These are phyloP conservation scores for Blastocystis sp. DNA, from an alignment of 352 stramenopile species.

Conservation along the genomic window DNA sequence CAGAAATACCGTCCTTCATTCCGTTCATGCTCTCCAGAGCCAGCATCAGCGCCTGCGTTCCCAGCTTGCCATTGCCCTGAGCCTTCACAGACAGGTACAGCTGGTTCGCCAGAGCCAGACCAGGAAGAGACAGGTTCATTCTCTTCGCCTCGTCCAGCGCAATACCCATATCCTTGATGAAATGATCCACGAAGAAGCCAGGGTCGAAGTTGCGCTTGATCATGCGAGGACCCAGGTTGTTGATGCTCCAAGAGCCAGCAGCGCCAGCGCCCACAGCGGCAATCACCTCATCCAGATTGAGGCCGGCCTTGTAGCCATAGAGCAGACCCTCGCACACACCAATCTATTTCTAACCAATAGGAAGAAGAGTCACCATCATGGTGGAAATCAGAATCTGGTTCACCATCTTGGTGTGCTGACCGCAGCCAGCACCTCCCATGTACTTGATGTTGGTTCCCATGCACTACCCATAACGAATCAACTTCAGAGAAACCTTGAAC, in stretches of 20 bases:
- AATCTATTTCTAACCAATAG: slow-evolving; percentile 72
- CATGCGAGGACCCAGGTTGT: slow-evolving; percentile 83
- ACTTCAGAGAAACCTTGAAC: slow-evolving; percentile 75
- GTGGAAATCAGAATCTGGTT: slow-evolving; percentile 78
- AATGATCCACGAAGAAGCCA: slow-evolving; percentile 86
- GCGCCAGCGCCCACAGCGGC: slow-evolving; percentile 80
- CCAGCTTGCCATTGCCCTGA: slow-evolving; percentile 78
- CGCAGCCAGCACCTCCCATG: slow-evolving; percentile 80
- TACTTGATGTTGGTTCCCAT: slow-evolving; percentile 84
- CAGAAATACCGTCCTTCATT: slow-evolving; percentile 67
- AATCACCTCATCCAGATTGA: slow-evolving; percentile 84
- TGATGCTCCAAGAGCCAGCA: slow-evolving; percentile 83
- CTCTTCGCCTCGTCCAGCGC: slow-evolving; percentile 80
- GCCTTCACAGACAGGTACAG: slow-evolving; percentile 81
- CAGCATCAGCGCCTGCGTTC: slow-evolving; percentile 82
- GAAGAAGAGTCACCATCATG: slow-evolving; percentile 74
- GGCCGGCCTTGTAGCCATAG: slow-evolving; percentile 81
- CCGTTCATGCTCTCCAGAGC: slow-evolving; percentile 82
- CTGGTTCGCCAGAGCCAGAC: slow-evolving; percentile 80
- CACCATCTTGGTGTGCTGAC: slow-evolving; percentile 86
- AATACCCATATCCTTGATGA: slow-evolving; percentile 85
- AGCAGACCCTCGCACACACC: slow-evolving; percentile 82
- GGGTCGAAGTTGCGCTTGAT: slow-evolving; percentile 82
- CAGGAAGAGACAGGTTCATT: slow-evolving; percentile 82
- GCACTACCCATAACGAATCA: slow-evolving; percentile 10